Evolutionary conservation across 2,329 filamentous ascomycete species (phyloP), one percentile per base, ranked within the genome.

Genomic region (Diaporthe sp.): DNA sequence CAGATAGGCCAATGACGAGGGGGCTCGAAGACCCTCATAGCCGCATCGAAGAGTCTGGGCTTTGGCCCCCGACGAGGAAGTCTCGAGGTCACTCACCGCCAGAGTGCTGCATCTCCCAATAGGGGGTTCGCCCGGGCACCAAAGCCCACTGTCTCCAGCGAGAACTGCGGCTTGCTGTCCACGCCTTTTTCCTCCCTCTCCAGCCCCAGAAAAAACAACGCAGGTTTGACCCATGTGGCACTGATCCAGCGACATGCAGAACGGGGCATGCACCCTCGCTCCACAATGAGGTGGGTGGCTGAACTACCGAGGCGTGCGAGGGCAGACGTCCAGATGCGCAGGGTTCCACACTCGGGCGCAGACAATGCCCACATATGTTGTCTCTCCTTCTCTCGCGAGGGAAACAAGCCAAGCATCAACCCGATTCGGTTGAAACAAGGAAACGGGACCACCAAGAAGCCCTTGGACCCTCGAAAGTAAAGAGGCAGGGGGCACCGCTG

Each of bases 1-100:
- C 22, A 39, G 70, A 60, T 55, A 34, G 74, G 68, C 28, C 60
- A 61, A 37, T 58, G 58, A 37, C 20, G 60, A 37, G 2, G 25
- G 39, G 39, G 34, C 68, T 44, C 42, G 68, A 42, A 65, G 31
- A 44, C 68, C 71, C 71, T 57, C 60, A 49, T 68, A 73, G 70
- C 49, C 42, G 61, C 44, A 65, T 73, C 70, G 60, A 75, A 75
- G 49, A 44, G 74, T 73, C 74, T 75, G 70, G 74, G 60, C 68
- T 31, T 34, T 55, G 71, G 47, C 25, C 44, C 39, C 42, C 61
- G 42, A 65, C 42, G 22, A 22, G 10, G n/a, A 25, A 37, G 58
- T 65, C 73, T 71, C 49, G 68, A 73, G 74, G 74, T 58, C 51
- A 73, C 74, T 73, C 74, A 75, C 74, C 74, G 74, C 74, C 74